A percentile compares a stretch with the other conserved stretches of the same genome.
Evolutionary conservation across 2,329 filamentous ascomycete genomes (phyloP).

Genomic region (Paracorniculantispora psalliotae): DNA sequence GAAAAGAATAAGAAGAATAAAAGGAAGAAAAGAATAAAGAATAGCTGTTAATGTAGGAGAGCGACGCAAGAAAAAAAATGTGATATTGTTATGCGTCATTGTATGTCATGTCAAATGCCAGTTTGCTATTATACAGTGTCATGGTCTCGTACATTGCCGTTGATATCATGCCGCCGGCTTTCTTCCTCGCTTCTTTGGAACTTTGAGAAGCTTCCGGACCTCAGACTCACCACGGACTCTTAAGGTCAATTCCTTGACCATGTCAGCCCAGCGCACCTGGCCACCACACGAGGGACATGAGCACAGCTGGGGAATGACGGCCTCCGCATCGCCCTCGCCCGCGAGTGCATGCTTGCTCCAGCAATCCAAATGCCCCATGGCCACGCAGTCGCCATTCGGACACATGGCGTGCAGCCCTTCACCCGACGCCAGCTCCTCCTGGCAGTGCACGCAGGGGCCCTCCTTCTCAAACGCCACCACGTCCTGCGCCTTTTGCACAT

Average conservation of each 20-base stretch:
- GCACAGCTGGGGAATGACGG: conserved; percentile 63
- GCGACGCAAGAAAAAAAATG: too few species aligned
- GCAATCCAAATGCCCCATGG: conserved; percentile 55
- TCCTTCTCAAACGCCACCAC: conserved; percentile 53
- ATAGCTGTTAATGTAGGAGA: too few species aligned
- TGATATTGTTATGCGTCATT: not conserved
- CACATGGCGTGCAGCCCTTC: conserved; percentile 55
- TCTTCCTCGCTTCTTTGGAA: conserved; percentile 31
- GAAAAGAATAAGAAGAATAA: too few species aligned
- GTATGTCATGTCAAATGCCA: not conserved
- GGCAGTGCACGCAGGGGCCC: conserved; percentile 51
- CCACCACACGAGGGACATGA: conserved; percentile 65
- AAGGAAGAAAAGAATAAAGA: too few species aligned
- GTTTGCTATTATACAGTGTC: not conserved
- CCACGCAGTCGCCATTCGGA: conserved; percentile 47
- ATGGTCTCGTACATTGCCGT: not conserved
- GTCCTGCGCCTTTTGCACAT: conserved; percentile 51
- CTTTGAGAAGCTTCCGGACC: conserved; percentile 62
- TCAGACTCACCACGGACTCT: conserved; percentile 66
- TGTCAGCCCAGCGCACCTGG: conserved; percentile 62
- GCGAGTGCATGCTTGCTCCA: conserved; percentile 51
- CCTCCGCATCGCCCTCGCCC: conserved; percentile 26
- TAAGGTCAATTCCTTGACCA: conserved; percentile 79
- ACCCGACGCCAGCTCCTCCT: conserved; percentile 38
- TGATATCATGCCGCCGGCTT: not conserved